These are phyloP conservation scores for Salvia splendens DNA, from an alignment of 257 asterid genomes.

Conservation along the genomic window DNA sequence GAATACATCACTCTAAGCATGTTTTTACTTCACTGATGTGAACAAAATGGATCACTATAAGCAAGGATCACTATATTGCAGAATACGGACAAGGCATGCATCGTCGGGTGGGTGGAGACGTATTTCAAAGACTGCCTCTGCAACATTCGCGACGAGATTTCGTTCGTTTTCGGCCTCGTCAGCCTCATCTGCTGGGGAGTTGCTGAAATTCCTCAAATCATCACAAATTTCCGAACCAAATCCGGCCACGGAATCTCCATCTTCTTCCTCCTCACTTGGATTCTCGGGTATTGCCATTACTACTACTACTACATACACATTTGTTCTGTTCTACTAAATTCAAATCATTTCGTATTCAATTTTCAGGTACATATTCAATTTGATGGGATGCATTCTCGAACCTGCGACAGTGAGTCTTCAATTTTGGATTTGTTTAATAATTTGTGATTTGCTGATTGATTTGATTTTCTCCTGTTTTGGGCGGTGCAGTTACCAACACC, in stretches of 20 bases:
- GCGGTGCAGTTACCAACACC: too few relatives aligned
- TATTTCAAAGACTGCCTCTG: conserved; percentile 83
- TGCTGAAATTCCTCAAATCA: conserved; percentile 96
- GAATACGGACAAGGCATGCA: conserved; percentile 57
- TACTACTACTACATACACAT: too few relatives aligned
- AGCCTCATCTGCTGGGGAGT: conserved; percentile 82
- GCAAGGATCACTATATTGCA: too few relatives aligned
- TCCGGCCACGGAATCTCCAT: conserved; percentile 89
- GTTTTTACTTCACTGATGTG: too few relatives aligned
- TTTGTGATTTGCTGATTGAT: too few relatives aligned
- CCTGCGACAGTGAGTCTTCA: conserved; percentile 85
- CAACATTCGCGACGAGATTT: conserved; percentile 56
- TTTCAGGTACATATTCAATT: conserved; percentile 78
- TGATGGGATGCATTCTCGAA: conserved; percentile 86
- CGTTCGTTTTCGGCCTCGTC: conserved; percentile 69
- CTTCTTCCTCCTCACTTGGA: conserved; percentile 77
- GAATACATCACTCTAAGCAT: too few relatives aligned
- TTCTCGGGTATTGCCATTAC: conserved; percentile 52
- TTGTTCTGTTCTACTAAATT: too few relatives aligned
- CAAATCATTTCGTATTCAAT: not conserved
- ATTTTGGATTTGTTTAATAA: too few relatives aligned
- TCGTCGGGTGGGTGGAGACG: conserved; percentile 59
- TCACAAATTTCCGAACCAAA: conserved; percentile 70
- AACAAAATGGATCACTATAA: too few relatives aligned
- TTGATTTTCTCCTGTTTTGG: too few relatives aligned